These are phyloP conservation scores for Sonneratia alba DNA, from an alignment of 345 rosid species.

Conservation along the genomic window DNA sequence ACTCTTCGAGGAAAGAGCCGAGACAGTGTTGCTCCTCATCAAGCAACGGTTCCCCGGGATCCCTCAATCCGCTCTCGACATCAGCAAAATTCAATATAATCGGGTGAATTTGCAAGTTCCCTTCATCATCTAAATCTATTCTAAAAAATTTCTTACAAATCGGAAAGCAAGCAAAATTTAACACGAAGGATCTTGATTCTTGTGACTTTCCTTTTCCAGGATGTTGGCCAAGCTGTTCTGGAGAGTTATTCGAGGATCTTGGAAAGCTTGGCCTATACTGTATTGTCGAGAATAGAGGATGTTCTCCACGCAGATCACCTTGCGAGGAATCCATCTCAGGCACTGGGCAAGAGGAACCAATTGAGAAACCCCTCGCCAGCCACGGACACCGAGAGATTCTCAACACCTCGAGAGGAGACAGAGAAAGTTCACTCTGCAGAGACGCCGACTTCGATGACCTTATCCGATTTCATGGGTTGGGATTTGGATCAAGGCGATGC, in stretches of 20 bases:
- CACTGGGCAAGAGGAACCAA: slow-evolving; percentile 18
- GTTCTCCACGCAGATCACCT: slow-evolving; percentile 58
- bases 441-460: slow-evolving; percentile 27
- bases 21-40: slow-evolving; percentile 63
- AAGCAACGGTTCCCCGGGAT: slow-evolving; percentile 74
- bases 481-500: slow-evolving; percentile 26
- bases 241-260: slow-evolving; percentile 88
- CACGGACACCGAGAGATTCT: not conserved
- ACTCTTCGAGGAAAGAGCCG: slow-evolving; percentile 82
- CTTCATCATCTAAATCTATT: no score
- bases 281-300: slow-evolving; percentile 70
- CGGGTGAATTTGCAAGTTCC: slow-evolving; percentile 25
- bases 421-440: slow-evolving; percentile 16
- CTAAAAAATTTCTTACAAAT: no score
- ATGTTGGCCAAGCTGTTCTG: slow-evolving; percentile 52
- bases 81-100: slow-evolving; percentile 80
- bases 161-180: no score
- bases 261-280: slow-evolving; percentile 78
- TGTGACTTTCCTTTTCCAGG: slow-evolving; percentile 26
- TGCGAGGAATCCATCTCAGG: slow-evolving; percentile 41
- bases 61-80: slow-evolving; percentile 75
- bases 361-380: slow-evolving; percentile 7
- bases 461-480: slow-evolving; percentile 83
- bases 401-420: not conserved
- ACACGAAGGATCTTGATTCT: no score